A percentile compares a stretch with the other conserved stretches of the same genome.
phyloP scores from a whole-genome alignment of 495 filamentous ascomycete genomes.

The Xylaria venustula region DNA sequence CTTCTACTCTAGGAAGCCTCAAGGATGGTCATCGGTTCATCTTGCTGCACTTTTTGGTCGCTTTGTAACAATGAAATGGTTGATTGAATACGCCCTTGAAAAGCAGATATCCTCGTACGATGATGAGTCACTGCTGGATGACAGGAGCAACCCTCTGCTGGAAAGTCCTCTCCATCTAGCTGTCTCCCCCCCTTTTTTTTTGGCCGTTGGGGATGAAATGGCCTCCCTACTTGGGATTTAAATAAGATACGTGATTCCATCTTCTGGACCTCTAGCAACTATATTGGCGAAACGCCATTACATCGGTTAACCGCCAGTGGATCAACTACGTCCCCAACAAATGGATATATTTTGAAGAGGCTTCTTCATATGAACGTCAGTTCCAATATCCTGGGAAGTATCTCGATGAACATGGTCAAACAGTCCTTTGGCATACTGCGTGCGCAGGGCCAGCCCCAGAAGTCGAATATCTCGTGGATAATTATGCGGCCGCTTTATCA shows the following conservation, averaged over 20 bases:
- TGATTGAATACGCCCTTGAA: slow-evolving; percentile 16
- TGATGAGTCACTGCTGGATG: background rate
- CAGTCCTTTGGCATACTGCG: slow-evolving; percentile 9
- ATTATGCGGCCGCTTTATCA: background rate
- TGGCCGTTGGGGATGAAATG: background rate
- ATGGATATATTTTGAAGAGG: background rate
- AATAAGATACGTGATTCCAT: background rate
- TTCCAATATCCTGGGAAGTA: background rate
- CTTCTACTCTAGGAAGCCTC: slow-evolving; percentile 10
- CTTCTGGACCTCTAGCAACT: background rate
- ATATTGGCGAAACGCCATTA: background rate
- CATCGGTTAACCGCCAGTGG: background rate
- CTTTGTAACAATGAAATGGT: slow-evolving; percentile 8
- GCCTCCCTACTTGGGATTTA: background rate
- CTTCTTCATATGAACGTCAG: background rate
- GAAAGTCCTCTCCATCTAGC: background rate
- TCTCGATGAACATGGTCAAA: slow-evolving; percentile 14
- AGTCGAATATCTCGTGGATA: background rate
- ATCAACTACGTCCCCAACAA: background rate
- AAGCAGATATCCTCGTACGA: slow-evolving; percentile 13
- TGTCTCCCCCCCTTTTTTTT: background rate
- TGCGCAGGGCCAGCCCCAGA: slow-evolving; percentile 5
- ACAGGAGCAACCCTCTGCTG: background rate
- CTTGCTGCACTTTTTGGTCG: slow-evolving; percentile 15
- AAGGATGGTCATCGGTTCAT: slow-evolving; percentile 18